Evolutionary conservation across 2,329 filamentous ascomycete genomes (phyloP).

Genomic region (Lachnellula willkommii): DNA sequence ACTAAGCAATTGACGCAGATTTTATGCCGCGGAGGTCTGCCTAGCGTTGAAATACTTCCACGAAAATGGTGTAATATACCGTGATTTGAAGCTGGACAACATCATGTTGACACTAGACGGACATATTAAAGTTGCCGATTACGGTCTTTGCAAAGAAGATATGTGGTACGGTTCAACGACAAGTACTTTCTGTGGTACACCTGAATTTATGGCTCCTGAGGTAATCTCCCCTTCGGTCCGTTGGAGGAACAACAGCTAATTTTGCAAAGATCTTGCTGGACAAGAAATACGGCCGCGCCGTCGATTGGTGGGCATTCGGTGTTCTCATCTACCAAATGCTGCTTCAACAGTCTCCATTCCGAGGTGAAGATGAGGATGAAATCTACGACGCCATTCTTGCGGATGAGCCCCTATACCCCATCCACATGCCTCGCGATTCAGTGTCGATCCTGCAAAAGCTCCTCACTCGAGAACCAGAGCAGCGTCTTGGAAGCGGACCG

Average conservation of each 20-base stretch:
- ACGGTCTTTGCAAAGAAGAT: conserved; percentile 97
- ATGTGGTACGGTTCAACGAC: conserved; percentile 99
- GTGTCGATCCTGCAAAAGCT: conserved; percentile 98
- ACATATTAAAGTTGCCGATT: conserved; percentile 98
- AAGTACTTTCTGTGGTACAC: conserved; percentile 98
- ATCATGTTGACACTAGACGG: conserved; percentile 92
- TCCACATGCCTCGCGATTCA: conserved; percentile 96
- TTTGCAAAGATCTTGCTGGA: conserved; percentile 75
- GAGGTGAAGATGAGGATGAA: conserved; percentile 97
- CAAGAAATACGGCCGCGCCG: conserved; percentile 95
- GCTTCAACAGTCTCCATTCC: conserved; percentile 96
- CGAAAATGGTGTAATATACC: conserved; percentile 97
- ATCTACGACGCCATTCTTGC: conserved; percentile 98
- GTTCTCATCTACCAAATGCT: conserved; percentile 99
- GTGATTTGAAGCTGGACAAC: conserved; percentile 75
- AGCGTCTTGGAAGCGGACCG: conserved; percentile 86
- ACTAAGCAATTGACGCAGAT: conserved; percentile 46
- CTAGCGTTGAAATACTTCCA: conserved; percentile 98
- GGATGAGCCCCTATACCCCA: conserved; percentile 95
- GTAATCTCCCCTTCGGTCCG: conserved; percentile 64
- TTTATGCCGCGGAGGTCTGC: conserved; percentile 97
- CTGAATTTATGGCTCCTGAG: conserved; percentile 98
- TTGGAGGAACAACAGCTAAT: conserved; percentile 70
- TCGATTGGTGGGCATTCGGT: conserved; percentile 99
- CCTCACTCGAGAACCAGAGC: conserved; percentile 88